These are phyloP conservation scores for Phytophthora tentaculata DNA, from an alignment of 352 stramenopile species.

Conservation along the genomic window DNA sequence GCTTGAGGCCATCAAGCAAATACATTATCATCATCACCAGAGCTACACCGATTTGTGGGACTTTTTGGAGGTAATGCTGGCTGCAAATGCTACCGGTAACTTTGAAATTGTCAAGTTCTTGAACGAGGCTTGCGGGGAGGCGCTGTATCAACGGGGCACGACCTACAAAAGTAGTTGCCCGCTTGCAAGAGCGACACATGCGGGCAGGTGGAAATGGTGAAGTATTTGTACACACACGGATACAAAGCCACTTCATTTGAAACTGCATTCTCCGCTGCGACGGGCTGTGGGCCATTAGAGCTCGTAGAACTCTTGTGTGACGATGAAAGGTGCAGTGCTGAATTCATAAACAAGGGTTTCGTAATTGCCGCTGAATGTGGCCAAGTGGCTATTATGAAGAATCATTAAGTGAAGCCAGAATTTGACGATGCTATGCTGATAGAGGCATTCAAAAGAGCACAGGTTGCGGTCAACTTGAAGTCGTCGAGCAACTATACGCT, in stretches of 20 bases:
- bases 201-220: neutral
- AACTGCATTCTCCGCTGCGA: neutral
- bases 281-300: neutral
- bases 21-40: neutral
- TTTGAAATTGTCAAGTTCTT: neutral
- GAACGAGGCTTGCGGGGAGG: neutral
- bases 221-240: neutral
- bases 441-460: neutral
- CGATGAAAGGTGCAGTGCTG: neutral
- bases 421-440: neutral
- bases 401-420: neutral
- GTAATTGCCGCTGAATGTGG: neutral
- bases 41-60: neutral
- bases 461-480: neutral
- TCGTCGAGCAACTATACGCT: neutral
- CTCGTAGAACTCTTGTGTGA: neutral
- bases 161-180: neutral
- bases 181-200: neutral
- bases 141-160: neutral
- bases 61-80: neutral
- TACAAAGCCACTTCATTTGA: neutral
- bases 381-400: neutral
- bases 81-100: neutral
- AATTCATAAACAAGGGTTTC: neutral
- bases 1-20: neutral